These are phyloP conservation scores for Boletus rufocinnamomeus DNA, from an alignment of 768 basidiomycete species.

Conservation along the genomic window DNA sequence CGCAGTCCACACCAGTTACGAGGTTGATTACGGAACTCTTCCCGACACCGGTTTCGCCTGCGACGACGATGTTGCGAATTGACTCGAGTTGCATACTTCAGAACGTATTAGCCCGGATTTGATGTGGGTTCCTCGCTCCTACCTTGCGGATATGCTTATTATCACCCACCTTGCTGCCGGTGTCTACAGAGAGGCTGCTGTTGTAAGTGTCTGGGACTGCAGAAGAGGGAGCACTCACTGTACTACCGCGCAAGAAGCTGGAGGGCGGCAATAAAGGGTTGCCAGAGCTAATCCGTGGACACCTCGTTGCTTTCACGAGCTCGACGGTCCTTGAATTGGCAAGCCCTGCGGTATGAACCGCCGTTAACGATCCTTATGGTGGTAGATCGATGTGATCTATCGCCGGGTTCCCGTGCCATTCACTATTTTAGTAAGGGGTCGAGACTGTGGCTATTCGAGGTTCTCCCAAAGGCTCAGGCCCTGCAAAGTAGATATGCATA, in stretches of 20 bases:
- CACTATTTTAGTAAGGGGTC: constrained; percentile 4
- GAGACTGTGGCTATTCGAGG: constrained; percentile 3
- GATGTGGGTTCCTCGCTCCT: background rate
- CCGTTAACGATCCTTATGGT: background rate
- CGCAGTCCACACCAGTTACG: constrained; percentile 25
- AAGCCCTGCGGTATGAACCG: constrained; percentile 16
- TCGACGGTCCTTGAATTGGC: constrained; percentile 21
- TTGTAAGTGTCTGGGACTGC: background rate
- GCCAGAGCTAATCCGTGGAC: constrained; percentile 7
- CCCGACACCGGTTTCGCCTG: constrained; percentile 33
- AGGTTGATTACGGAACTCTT: constrained; percentile 37
- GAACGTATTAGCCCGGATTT: constrained; percentile 9
- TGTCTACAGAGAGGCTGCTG: background rate
- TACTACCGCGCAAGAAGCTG: constrained; percentile 2
- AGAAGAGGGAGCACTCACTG: constrained; percentile 4
- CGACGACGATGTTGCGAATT: constrained; percentile 31
- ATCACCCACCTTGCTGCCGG: constrained; percentile 5
- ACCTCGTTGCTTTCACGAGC: constrained; percentile 28
- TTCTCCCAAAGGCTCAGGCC: background rate
- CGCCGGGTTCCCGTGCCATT: constrained; percentile 2
- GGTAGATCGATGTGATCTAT: constrained; percentile 25
- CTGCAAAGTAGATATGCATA: background rate
- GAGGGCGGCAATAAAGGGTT: constrained; percentile 10
- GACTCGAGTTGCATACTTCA: constrained; percentile 13
- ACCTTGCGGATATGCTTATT: constrained; percentile 11